These are phyloP conservation scores for Trichoderma aggressivum DNA, from an alignment of 2,329 filamentous ascomycete genomes.

Conservation along the genomic window DNA sequence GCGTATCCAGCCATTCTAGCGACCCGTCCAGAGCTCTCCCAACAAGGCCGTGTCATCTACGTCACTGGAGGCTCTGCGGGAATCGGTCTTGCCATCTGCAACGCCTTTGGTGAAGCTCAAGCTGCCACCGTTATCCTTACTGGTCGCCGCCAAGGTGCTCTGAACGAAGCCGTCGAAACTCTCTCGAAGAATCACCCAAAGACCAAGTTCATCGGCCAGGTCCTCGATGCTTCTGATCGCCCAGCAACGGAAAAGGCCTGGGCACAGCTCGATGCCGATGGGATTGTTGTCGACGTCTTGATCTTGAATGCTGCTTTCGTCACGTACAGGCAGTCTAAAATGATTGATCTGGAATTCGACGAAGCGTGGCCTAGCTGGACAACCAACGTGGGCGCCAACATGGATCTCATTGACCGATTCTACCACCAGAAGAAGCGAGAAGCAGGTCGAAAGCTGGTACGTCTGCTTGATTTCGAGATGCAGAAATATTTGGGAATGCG, in stretches of 20 bases:
- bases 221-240: slow-evolving; percentile 25
- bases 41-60: slow-evolving; percentile 50
- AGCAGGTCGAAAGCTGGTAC: slow-evolving; percentile 20
- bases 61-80: slow-evolving; percentile 63
- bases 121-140: slow-evolving; percentile 38
- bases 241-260: slow-evolving; percentile 30
- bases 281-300: slow-evolving; percentile 25
- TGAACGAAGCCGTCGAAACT: neutral
- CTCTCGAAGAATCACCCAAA: slow-evolving; percentile 2
- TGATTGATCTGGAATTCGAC: slow-evolving; percentile 17
- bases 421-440: slow-evolving; percentile 32
- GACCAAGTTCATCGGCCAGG: neutral
- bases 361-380: slow-evolving; percentile 18
- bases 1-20: slow-evolving; percentile 38
- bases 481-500: rapidly evolving
- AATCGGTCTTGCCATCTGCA: slow-evolving; percentile 61
- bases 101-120: slow-evolving; percentile 45
- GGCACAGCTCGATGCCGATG: slow-evolving; percentile 26
- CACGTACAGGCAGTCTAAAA: neutral
- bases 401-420: slow-evolving; percentile 28
- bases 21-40: slow-evolving; percentile 35
- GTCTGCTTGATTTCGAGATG: slow-evolving; percentile 10
- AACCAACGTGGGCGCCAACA: slow-evolving; percentile 17
- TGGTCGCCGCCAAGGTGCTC: slow-evolving; percentile 30
- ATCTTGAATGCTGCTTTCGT: slow-evolving; percentile 24